Conservation (phyloP, 1,139 yeast genomes). For the Suhomyces ambrosiae region DNA sequence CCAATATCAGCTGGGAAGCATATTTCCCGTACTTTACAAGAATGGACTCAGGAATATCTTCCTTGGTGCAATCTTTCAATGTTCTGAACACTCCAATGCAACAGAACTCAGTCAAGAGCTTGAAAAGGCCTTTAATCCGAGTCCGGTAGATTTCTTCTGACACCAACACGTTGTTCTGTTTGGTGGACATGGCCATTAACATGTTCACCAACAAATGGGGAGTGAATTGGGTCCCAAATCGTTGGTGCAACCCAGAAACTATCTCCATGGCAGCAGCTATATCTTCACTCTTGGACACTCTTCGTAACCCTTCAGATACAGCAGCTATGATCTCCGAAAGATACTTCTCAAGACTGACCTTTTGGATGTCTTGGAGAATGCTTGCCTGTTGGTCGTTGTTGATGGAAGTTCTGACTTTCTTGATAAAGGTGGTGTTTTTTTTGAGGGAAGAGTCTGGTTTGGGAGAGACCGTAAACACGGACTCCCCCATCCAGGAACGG, state of each 20-base stretch:
- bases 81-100: conserved; percentile 59
- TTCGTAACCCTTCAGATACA: conserved; percentile 62
- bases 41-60: conserved; percentile 27
- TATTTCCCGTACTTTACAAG: conserved; percentile 22
- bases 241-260: conserved; percentile 73
- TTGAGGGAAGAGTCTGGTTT: conserved; percentile 76
- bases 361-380: conserved; percentile 61
- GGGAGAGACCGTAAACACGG: conserved; percentile 25
- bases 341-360: conserved; percentile 73
- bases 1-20: conserved; percentile 41
- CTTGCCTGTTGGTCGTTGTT: conserved; percentile 46
- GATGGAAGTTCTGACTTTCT: conserved; percentile 63
- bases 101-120: conserved; percentile 63
- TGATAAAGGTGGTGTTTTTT: conserved; percentile 81
- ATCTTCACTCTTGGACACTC: conserved; percentile 60
- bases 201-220: conserved; percentile 52
- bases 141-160: conserved; percentile 13
- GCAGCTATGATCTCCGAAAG: conserved; percentile 70
- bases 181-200: conserved; percentile 37
- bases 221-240: conserved; percentile 61
- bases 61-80: conserved; percentile 36
- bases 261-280: conserved; percentile 66
- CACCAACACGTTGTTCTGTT: neutral
- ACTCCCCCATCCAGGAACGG: conserved; percentile 57
- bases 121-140: conserved; percentile 53